Conservation (phyloP, 805 yeast species). For the Candida sonorensis region DNA sequence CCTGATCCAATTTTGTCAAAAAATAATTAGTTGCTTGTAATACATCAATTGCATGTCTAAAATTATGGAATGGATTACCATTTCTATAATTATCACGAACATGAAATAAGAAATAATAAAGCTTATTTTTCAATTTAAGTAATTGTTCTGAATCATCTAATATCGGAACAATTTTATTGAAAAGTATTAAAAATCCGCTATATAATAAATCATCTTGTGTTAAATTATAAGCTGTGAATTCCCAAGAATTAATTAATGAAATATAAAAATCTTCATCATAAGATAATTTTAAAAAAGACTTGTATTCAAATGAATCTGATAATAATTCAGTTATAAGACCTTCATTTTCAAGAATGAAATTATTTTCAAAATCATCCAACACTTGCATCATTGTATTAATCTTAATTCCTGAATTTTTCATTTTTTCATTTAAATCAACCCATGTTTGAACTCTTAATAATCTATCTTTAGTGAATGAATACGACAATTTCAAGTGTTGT, state of each 20-base stretch:
- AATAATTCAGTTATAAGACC: constrained; percentile 16
- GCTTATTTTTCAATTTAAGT: constrained; percentile 27
- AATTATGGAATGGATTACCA: constrained; percentile 90
- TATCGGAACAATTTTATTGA: constrained; percentile 4
- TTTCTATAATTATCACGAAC: constrained; percentile 74
- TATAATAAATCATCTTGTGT: constrained; percentile 58
- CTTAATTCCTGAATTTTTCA: constrained; percentile 11
- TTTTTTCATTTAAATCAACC: constrained; percentile 30
- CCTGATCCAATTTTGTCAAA: constrained; percentile 20
- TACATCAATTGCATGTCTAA: constrained; percentile 93
- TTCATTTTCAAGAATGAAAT: constrained; percentile 5
- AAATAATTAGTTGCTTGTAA: constrained; percentile 81
- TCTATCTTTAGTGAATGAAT: constrained; percentile 17
- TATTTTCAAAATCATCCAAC: constrained; percentile 3
- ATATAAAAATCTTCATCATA: constrained; percentile 18
- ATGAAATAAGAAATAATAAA: constrained; percentile 55
- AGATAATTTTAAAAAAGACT: constrained; percentile 17
- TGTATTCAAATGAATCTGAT: constrained; percentile 25
- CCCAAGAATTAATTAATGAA: constrained; percentile 48
- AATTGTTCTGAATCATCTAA: neutral
- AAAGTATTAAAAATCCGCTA: constrained; percentile 51
- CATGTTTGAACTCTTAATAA: constrained; percentile 33
- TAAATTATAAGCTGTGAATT: constrained; percentile 63
- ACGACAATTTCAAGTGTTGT: constrained; percentile 1
- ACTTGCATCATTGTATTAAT: constrained; percentile 31